Base-by-base conservation (phyloP, 768 basidiomycete species). In the Sporobolomyces phaffii region DNA sequence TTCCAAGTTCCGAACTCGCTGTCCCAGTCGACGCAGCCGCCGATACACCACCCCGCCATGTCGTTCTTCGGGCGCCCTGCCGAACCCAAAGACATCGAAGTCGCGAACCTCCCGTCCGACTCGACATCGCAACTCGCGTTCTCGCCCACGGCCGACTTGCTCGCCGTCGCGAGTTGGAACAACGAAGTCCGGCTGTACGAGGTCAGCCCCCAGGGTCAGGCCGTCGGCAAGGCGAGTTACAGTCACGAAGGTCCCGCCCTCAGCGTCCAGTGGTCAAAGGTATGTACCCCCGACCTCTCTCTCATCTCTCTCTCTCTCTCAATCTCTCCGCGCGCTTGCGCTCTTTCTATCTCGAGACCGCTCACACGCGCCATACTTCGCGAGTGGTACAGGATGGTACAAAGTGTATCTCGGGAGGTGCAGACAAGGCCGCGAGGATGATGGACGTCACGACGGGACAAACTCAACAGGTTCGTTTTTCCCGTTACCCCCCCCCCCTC, bases 161-260 rank as follows among this genome's bases (percentile, higher is more conserved):
- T 98, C 29, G 91, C 93, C 13, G 92, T 93, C 17, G 91, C 86
- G 60, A 88, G 87, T 72, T 98, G 94, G 94, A 89, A 90, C 75
- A 92, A 91, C 76, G 89, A 89, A 78, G 92, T 91, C 72, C 47
- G 84, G 78, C 82, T 97, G 49, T 98, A 98, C 78, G 90, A 94
- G 80, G 87, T 97, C 60, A 86, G 86, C 34, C 81, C 84, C 31
- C 83, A 82, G 26, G 80, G 80, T 17, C 89, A 90, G 26, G 87
- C 89, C 2, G 86, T 89, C 77, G 89, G 89, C 22, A 91, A 91
- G 78, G 91, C 91, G 0, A 87, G 89, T 84, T 94, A 91, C 76
- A 80, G 79, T 38, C 94, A 98, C 75, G 89, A 92, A 76, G 92
- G 85, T 0, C 94, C 94, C 3, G 91, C 91, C 0, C 78, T 98